Percentiles rank a stretch among this genome's conserved stretches.
phyloP scores from a whole-genome alignment of 768 basidiomycete genomes.

The Kwoniella sp. region DNA sequence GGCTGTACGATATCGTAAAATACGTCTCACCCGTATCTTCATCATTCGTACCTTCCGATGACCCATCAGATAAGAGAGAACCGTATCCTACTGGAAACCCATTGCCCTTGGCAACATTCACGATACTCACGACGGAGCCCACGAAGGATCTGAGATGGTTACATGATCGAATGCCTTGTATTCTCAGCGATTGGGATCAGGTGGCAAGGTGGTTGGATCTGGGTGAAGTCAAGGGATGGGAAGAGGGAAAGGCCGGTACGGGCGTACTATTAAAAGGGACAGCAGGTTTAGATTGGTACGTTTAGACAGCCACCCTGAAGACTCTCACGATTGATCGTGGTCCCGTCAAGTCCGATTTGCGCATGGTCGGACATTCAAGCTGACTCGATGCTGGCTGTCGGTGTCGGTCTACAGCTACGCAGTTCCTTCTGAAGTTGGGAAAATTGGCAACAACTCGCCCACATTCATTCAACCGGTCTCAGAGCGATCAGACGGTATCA shows the following conservation, averaged over 20 bases:
- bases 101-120: conserved; percentile 73
- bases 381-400: no score
- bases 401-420: no score
- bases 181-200: conserved; percentile 67
- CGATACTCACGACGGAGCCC: conserved; percentile 84
- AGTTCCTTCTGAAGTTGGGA: conserved; percentile 87
- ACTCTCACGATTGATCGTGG: no score
- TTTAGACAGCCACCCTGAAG: no score
- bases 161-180: conserved; percentile 80
- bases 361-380: no score
- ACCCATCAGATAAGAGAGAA: conserved; percentile 33
- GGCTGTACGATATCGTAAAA: conserved; percentile 72
- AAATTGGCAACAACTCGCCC: conserved; percentile 79
- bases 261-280: conserved; percentile 67
- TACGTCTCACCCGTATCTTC: conserved; percentile 53
- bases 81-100: conserved; percentile 55
- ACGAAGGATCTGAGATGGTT: conserved; percentile 73
- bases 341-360: no score
- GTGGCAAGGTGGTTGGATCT: conserved; percentile 79
- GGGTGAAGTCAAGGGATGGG: conserved; percentile 66
- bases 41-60: conserved; percentile 32
- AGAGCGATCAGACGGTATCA: conserved; percentile 76
- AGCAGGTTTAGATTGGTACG: conserved; percentile 67
- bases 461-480: conserved; percentile 79
- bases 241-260: conserved; percentile 62